Percentiles rank a stretch among this genome's conserved stretches.
Conservation (phyloP, 208 protist species). For the Wallacemonas rigidus region DNA sequence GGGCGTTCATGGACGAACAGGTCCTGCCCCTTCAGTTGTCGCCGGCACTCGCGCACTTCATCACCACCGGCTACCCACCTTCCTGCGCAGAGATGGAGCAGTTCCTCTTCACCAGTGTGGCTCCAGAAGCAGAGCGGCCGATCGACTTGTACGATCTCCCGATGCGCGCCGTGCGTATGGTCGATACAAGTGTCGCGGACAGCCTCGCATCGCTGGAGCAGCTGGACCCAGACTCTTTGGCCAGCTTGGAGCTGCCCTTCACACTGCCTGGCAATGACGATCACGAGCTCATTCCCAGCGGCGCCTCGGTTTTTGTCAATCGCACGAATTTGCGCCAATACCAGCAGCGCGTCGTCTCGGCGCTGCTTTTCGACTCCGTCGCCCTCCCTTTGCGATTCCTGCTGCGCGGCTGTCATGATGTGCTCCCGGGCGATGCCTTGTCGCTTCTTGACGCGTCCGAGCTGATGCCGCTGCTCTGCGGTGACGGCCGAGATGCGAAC, state of each 20-base stretch:
- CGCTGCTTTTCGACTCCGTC: slow-evolving; percentile 75
- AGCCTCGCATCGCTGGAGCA: slow-evolving; percentile 49
- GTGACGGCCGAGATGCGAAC: slow-evolving; percentile 35
- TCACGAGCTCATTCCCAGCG: slow-evolving; percentile 62
- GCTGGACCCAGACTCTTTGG: slow-evolving; percentile 40
- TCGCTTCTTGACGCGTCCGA: slow-evolving; percentile 56
- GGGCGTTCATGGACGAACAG: slow-evolving; percentile 78
- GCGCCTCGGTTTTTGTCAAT: slow-evolving; percentile 47
- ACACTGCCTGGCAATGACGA: slow-evolving; percentile 78
- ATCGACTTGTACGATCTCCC: slow-evolving; percentile 72
- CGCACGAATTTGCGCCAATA: slow-evolving; percentile 61
- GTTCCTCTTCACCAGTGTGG: slow-evolving; percentile 20
- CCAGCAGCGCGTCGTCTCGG: slow-evolving; percentile 52
- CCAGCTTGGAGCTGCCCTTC: slow-evolving; percentile 74
- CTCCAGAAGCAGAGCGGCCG: slow-evolving; percentile 38
- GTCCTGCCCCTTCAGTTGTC: slow-evolving; percentile 78
- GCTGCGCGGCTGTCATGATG: slow-evolving; percentile 66
- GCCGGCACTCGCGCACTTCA: slow-evolving; percentile 67
- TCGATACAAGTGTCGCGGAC: slow-evolving; percentile 53
- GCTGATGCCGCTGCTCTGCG: slow-evolving; percentile 67
- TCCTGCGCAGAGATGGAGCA: slow-evolving; percentile 11
- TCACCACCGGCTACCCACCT: slow-evolving; percentile 50
- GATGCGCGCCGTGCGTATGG: slow-evolving; percentile 48
- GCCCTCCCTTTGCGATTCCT: slow-evolving; percentile 67
- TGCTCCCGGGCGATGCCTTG: slow-evolving; percentile 77